Evolutionary conservation across 495 filamentous ascomycete genomes (phyloP).

Genomic region (Barbatosphaeria neglecta): DNA sequence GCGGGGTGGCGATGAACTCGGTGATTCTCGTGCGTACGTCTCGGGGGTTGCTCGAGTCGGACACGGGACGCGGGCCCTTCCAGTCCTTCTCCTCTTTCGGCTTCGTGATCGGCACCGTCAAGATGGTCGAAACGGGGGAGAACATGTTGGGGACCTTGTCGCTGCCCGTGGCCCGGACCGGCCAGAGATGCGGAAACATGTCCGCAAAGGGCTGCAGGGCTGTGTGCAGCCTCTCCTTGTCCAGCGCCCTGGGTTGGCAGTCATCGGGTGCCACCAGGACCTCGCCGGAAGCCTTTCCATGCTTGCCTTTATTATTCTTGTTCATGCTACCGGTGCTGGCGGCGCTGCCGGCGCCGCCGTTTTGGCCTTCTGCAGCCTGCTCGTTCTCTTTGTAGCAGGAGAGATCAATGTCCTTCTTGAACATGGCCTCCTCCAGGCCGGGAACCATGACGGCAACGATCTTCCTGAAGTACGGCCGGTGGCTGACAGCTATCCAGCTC

Average conservation of each 20-base stretch:
- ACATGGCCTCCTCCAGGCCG: slow-evolving; percentile 81
- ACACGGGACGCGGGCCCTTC: slow-evolving; percentile 40
- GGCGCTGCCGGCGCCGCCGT: too few relatives aligned
- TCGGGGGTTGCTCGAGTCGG: slow-evolving; percentile 47
- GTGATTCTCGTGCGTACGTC: slow-evolving; percentile 69
- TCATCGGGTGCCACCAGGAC: slow-evolving; percentile 41
- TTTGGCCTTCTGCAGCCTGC: too few relatives aligned
- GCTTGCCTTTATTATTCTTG: not conserved
- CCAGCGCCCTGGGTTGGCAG: slow-evolving; percentile 63
- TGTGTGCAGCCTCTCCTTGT: slow-evolving; percentile 44
- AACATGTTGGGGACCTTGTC: slow-evolving; percentile 65
- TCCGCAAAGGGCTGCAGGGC: slow-evolving; percentile 60
- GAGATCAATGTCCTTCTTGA: slow-evolving; percentile 54
- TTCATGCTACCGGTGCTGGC: too few relatives aligned
- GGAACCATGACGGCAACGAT: slow-evolving; percentile 91
- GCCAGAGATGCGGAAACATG: slow-evolving; percentile 83
- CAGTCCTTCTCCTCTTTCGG: slow-evolving; percentile 44
- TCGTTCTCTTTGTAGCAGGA: slow-evolving; percentile 23
- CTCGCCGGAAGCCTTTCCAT: slow-evolving; percentile 18
- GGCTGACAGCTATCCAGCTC: slow-evolving; percentile 73
- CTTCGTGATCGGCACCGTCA: slow-evolving; percentile 53
- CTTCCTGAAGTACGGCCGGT: slow-evolving; percentile 66
- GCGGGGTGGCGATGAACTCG: slow-evolving; percentile 53
- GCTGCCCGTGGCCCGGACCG: slow-evolving; percentile 74
- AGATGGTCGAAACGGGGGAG: slow-evolving; percentile 71